Evolutionary conservation across 2,329 filamentous ascomycete species (phyloP), one percentile per base, ranked within the genome.

Genomic region (Neonectria punicea): DNA sequence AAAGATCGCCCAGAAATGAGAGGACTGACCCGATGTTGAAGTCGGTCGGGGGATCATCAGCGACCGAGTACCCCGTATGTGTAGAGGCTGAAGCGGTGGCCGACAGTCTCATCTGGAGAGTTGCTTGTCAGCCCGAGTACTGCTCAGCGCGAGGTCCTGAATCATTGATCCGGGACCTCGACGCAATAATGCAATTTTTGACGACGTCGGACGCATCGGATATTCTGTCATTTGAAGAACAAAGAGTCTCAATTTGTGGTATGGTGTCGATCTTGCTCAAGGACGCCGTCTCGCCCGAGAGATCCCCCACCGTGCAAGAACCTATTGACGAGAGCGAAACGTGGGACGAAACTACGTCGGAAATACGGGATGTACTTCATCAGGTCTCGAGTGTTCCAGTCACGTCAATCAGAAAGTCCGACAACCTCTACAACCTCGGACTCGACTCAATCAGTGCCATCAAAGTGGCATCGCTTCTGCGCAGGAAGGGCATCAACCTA

Each of bases 361-460:
- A 63, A 0, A 82, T 91, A 20, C 79, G 87, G 2, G 74, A 80
- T 1, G 80, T 85, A 0, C 77, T 91, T 14, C 80, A 84, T 1
- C 75, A 83, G 32, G 83, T 94, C 1, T 92, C 93, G 0, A 87
- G 86, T 16, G 79, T 91, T 0, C 81, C 89, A 0, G 78, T 83
- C 18, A 74, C 82, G 0, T 82, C 87, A 2, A 92, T 97, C 56
- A 78, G 80, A 3, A 84, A 84, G 60, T 81, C 84, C 1, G 86
- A 89, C 55, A 93, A 86, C 0, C 86, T 97, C 13, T 97, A 96
- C 77, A 90, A 96, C 67, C 84, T 98, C 2, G 94, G 94, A 0
- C 87, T 98, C 1, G 94, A 98, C 76, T 98, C 94, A 0, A 97
- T 98, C 77, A 95, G 91, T 68, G 91, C 93, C 1, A 96, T 98